These are phyloP conservation scores for Melampsora occidentalis DNA, from an alignment of 1,284 basidiomycete genomes.

Conservation along the genomic window DNA sequence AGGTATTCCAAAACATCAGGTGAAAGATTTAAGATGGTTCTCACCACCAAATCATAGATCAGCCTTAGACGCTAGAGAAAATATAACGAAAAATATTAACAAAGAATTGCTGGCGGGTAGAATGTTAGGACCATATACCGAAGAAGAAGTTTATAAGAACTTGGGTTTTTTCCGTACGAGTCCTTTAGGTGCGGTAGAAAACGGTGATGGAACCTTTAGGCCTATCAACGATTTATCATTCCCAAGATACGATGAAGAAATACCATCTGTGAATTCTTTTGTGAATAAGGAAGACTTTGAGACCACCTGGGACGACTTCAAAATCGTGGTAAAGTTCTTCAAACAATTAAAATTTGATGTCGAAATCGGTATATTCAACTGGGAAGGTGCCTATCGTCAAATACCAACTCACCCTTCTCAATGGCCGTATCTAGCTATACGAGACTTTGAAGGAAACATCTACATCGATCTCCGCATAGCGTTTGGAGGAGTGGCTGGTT, in stretches of 20 bases:
- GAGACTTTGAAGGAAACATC: neutral
- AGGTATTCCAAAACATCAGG: constrained; percentile 5
- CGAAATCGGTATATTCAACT: neutral
- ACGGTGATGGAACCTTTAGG: neutral
- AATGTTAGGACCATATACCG: neutral
- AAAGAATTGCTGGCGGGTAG: neutral
- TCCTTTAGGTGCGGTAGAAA: constrained; percentile 1
- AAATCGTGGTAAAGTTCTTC: neutral
- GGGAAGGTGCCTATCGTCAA: constrained; percentile 7
- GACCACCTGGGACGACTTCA: constrained; percentile 19
- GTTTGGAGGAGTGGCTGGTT: constrained; percentile 5
- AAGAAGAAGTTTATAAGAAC: neutral
- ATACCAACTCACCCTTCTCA: neutral
- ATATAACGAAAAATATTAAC: neutral
- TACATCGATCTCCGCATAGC: neutral
- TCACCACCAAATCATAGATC: constrained; percentile 10
- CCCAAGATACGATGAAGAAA: neutral
- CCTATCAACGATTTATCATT: constrained; percentile 9
- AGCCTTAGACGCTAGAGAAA: neutral
- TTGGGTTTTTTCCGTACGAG: neutral
- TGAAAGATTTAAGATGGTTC: neutral
- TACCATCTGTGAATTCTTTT: constrained; percentile 15
- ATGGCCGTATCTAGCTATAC: neutral
- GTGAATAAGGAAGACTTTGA: neutral
- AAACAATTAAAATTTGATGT: neutral